Base-by-base conservation (phyloP, 2,329 filamentous ascomycete genomes). In the Epichloe brachyelytri region DNA sequence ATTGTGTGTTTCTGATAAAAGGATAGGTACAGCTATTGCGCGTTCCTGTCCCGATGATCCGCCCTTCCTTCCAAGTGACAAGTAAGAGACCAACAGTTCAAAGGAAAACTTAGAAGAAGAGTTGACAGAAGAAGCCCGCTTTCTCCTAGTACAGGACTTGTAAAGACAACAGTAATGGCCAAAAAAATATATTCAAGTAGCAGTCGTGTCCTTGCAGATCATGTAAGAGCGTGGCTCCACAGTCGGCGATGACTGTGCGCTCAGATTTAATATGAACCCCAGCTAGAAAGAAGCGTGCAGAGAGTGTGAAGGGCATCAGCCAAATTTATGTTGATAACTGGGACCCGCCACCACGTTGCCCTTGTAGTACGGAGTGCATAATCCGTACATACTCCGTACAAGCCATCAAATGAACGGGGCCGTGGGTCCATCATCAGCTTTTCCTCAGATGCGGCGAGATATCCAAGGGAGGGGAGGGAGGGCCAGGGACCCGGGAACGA, bases 21-120 rank as follows among this genome's bases (percentile, higher is more conserved):
- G 51, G 52, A 52, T 56, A 56, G 55, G 51, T 55, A 57, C 50
- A 57, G 52, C 54, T 55, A 54, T 51, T 52, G 53, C 51, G 45
- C 52, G 50, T 54, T 54, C 45, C 56, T 51, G 43, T 45, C 34
- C 49, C 43, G 38, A 48, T 15, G 30, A 6, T 26, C 38, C 17
- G 19, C 34, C 39, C 15, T 34, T 43, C 20, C 19, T 43, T 36
- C 17, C 26, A 37, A 44, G 6, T 15, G 34, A 51, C 44, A 48
- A 39, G 14, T 8, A 8, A 41, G 26, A 40, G 30, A 37, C 12
- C 36, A 37, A 20, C 30, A 8, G 19, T 3, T 8, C 12, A 39
- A 38, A 46, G 30, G 20, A 10, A 38, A 30, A 34, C 12, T 36
- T 12, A 34, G 43, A 40, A 22, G 41, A 33, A 38, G 3, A 36